Evolutionary conservation across 352 stramenopile species (phyloP).

Genomic region (Pilasporangium apinafurcum): DNA sequence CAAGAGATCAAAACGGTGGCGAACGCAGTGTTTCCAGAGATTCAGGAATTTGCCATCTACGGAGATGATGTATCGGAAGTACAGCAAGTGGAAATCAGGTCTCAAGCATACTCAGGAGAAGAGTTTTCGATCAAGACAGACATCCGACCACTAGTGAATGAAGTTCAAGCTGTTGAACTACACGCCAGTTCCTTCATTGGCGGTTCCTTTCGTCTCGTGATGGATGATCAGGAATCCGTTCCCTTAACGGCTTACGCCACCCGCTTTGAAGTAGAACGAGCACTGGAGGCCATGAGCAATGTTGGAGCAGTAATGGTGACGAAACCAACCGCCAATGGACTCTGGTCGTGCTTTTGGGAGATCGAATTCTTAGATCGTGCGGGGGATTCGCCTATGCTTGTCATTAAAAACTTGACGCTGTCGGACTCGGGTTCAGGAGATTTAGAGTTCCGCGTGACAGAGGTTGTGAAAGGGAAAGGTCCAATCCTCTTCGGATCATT

Average conservation of each 20-base stretch:
- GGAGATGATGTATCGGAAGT: slow-evolving; percentile 28
- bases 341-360: slow-evolving; percentile 46
- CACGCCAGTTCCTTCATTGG: slow-evolving; percentile 35
- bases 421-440: slow-evolving; percentile 39
- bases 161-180: slow-evolving; percentile 38
- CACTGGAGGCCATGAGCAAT: slow-evolving; percentile 40
- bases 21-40: slow-evolving; percentile 22
- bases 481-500: slow-evolving; percentile 33
- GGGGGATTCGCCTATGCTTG: slow-evolving; percentile 43
- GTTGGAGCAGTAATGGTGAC: slow-evolving; percentile 24
- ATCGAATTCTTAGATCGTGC: slow-evolving; percentile 48
- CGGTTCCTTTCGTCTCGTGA: slow-evolving; percentile 28
- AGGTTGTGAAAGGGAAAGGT: slow-evolving; percentile 36
- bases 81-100: slow-evolving; percentile 21
- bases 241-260: slow-evolving; percentile 46
- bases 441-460: slow-evolving; percentile 26
- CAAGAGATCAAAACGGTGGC: slow-evolving; percentile 24
- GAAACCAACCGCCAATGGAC: slow-evolving; percentile 15
- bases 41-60: slow-evolving; percentile 42
- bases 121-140: slow-evolving; percentile 24
- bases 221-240: slow-evolving; percentile 28
- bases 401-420: slow-evolving; percentile 32
- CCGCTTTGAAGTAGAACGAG: slow-evolving; percentile 24
- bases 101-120: slow-evolving; percentile 34
- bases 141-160: slow-evolving; percentile 17